These are phyloP conservation scores for Aspergillus terreus DNA, from an alignment of 2,329 filamentous ascomycete species.

Conservation along the genomic window DNA sequence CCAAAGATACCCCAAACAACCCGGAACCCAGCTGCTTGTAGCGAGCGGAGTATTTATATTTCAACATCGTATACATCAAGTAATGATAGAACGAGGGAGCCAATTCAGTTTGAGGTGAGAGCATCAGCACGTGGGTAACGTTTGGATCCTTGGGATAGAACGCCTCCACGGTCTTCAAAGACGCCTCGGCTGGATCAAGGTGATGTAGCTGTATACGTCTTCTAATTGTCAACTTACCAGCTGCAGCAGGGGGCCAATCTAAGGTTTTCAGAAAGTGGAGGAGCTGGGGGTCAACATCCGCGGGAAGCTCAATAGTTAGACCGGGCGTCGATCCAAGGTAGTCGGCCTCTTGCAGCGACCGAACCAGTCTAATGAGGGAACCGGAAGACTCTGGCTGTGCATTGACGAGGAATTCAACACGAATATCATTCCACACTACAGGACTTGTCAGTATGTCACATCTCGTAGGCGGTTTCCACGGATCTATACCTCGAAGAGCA, in stretches of 20 bases:
- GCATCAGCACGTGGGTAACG: conserved; percentile 72
- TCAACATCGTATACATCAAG: conserved; percentile 71
- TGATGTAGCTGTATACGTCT: conserved; percentile 65
- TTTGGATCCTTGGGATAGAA: conserved; percentile 71
- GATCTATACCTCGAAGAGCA: conserved; percentile 59
- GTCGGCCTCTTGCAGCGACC: conserved; percentile 71
- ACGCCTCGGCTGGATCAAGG: conserved; percentile 65
- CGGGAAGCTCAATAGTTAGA: conserved; percentile 79
- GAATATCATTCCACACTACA: conserved; percentile 71
- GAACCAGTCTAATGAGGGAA: conserved; percentile 70
- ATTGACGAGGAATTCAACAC: conserved; percentile 79
- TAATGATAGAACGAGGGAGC: conserved; percentile 83
- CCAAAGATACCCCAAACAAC: conserved; percentile 76
- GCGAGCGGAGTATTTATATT: conserved; percentile 67
- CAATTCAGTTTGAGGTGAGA: conserved; percentile 77
- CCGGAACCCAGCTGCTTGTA: conserved; percentile 45
- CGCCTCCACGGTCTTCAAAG: conserved; percentile 74
- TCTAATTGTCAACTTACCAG: conserved; percentile 61
- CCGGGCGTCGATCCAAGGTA: conserved; percentile 68
- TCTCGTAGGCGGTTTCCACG: background rate
- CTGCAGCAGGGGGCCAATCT: conserved; percentile 60
- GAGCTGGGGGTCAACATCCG: conserved; percentile 63
- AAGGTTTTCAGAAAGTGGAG: conserved; percentile 61
- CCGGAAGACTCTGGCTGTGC: conserved; percentile 68
- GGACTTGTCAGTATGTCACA: background rate